Percentiles rank a stretch among this genome's conserved stretches.
These are phyloP conservation scores for Myrmaecium sp. DNA, from an alignment of 2,329 filamentous ascomycete species.

Conservation along the genomic window DNA sequence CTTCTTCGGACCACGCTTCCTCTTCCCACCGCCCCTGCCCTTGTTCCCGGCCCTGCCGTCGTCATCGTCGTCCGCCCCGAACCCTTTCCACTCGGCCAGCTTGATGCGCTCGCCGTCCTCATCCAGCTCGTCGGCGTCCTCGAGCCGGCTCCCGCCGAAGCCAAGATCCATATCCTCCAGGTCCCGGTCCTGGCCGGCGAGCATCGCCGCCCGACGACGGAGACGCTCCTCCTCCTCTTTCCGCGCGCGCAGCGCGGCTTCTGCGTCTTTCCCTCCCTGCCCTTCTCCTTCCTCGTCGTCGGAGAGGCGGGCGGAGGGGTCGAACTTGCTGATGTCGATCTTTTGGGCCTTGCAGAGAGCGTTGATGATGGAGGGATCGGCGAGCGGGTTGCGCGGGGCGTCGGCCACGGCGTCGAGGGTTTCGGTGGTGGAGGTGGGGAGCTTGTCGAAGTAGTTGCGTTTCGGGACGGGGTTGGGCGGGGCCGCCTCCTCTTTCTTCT, in stretches of 20 bases:
- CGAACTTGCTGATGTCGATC: slow-evolving; percentile 51
- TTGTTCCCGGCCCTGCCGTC: slow-evolving; percentile 28
- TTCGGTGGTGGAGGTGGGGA: slow-evolving; percentile 8
- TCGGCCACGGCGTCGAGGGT: slow-evolving; percentile 8
- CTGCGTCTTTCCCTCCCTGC: slow-evolving; percentile 14
- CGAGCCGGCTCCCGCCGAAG: slow-evolving; percentile 75
- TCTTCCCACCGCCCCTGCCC: slow-evolving; percentile 43
- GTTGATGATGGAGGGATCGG: slow-evolving; percentile 43
- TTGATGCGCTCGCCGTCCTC: slow-evolving; percentile 41
- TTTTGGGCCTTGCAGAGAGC: slow-evolving; percentile 60
- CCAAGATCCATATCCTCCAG: slow-evolving; percentile 87
- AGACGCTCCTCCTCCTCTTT: slow-evolving; percentile 48
- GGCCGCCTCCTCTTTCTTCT: slow-evolving; percentile 3
- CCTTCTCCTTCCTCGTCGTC: slow-evolving; percentile 22
- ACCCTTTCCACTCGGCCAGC: slow-evolving; percentile 44
- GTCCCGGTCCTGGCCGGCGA: slow-evolving; percentile 58
- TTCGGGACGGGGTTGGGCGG: slow-evolving; percentile 4
- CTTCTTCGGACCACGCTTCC: slow-evolving; percentile 58
- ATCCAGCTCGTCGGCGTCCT: slow-evolving; percentile 74
- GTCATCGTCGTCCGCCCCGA: slow-evolving; percentile 36
- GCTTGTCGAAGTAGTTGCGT: slow-evolving; percentile 5
- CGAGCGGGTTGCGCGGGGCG: slow-evolving; percentile 17
- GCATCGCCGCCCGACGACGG: slow-evolving; percentile 45
- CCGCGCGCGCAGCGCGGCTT: slow-evolving; percentile 29
- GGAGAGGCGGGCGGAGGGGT: slow-evolving; percentile 24